Conservation (phyloP, 129 eudicot genomes). For the Tanacetum coccineum region DNA sequence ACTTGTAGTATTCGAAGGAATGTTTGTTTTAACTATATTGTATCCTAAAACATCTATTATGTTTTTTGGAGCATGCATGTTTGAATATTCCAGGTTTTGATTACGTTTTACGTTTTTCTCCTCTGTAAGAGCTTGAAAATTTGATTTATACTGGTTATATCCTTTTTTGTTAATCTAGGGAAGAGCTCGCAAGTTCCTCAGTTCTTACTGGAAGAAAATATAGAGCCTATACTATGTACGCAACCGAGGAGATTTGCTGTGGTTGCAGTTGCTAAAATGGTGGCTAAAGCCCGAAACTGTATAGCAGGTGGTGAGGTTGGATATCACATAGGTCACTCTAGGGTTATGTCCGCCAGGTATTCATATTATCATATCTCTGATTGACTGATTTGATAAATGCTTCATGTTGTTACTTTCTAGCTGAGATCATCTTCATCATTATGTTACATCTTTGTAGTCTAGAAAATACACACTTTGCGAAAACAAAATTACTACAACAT, state of each 20-base stretch:
- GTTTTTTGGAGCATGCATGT: conserved; percentile 10
- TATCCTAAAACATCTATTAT: conserved; percentile 1
- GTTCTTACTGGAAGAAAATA: conserved; percentile 72
- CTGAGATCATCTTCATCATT: not conserved
- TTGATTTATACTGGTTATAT: conserved; percentile 15
- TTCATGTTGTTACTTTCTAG: conserved; percentile 17
- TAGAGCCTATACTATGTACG: conserved; percentile 82
- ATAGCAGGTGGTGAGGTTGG: conserved; percentile 92
- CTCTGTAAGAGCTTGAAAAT: not conserved
- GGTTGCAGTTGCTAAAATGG: conserved; percentile 96
- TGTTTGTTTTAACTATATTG: not conserved
- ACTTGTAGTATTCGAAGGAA: too few species aligned
- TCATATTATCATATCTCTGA: not conserved
- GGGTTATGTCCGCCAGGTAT: conserved; percentile 74
- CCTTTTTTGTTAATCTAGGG: conserved; percentile 40
- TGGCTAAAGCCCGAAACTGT: conserved; percentile 78
- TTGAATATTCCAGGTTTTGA: not conserved
- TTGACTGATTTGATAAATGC: not conserved
- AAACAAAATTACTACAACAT: not conserved
- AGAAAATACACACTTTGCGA: not conserved
- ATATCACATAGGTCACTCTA: conserved; percentile 93
- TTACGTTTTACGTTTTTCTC: not conserved
- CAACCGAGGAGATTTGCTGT: conserved; percentile 98
- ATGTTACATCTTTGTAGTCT: not conserved
- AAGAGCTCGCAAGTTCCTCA: conserved; percentile 97